A percentile compares a stretch with the other conserved stretches of the same genome.
Evolutionary conservation across 257 asterid genomes (phyloP).

Genomic region (Catharanthus roseus): DNA sequence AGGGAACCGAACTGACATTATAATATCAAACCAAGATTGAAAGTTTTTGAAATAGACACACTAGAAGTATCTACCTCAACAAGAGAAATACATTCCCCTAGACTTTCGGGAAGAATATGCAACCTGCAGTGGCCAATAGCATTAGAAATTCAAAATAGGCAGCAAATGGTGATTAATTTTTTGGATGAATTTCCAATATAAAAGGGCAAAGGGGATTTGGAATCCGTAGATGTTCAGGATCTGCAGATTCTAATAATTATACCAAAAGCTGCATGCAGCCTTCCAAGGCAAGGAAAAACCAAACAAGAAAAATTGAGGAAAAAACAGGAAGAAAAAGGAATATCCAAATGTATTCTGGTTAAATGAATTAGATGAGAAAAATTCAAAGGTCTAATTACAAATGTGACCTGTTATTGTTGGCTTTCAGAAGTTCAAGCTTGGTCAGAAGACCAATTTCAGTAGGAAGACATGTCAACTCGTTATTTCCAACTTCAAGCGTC

Average conservation of each 20-base stretch:
- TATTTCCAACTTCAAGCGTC: conserved; percentile 59
- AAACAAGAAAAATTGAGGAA: background rate
- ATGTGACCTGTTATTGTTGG: conserved; percentile 72
- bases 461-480: conserved; percentile 60
- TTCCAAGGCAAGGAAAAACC: too few species aligned
- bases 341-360: background rate
- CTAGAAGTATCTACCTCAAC: conserved; percentile 54
- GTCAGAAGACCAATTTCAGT: conserved; percentile 62
- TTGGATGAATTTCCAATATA: background rate
- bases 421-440: conserved; percentile 64
- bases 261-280: background rate
- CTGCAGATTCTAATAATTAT: background rate
- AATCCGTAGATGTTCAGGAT: background rate
- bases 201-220: background rate
- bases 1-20: background rate
- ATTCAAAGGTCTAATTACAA: background rate
- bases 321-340: background rate
- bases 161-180: background rate
- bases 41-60: background rate
- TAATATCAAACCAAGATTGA: background rate
- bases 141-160: conserved; percentile 1
- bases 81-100: conserved; percentile 69
- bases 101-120: conserved; percentile 49
- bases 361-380: background rate
- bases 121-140: conserved; percentile 51